phyloP scores from a whole-genome alignment of 2,329 filamentous ascomycete species.

The Beauveria scarabaeidicola region DNA sequence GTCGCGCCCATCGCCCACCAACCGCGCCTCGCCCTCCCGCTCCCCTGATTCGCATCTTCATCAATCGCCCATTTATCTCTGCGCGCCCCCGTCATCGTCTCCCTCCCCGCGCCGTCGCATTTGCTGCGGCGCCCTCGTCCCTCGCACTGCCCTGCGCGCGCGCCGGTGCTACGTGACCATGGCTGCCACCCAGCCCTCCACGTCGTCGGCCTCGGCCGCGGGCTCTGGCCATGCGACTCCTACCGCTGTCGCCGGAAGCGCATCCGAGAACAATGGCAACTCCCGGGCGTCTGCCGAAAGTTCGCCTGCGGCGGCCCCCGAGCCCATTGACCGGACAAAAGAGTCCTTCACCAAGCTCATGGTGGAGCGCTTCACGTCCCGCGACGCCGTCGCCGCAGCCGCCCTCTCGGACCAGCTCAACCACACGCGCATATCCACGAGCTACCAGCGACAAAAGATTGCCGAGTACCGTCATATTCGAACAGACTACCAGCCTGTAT shows the following conservation, averaged over 20 bases:
- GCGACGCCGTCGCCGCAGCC: constrained; percentile 46
- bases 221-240: constrained; percentile 25
- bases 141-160: constrained; percentile 9
- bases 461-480: constrained; percentile 60
- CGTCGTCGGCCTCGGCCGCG: constrained; percentile 24
- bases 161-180: constrained; percentile 28
- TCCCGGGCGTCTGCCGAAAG: constrained; percentile 8
- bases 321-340: constrained; percentile 42
- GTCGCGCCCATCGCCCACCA: constrained; percentile 7
- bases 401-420: constrained; percentile 43
- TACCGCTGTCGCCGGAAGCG: constrained; percentile 13
- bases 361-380: constrained; percentile 45
- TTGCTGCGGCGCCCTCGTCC: constrained; percentile 10
- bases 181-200: constrained; percentile 34
- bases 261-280: constrained; percentile 22
- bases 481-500: constrained; percentile 45
- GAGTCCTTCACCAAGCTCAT: constrained; percentile 46
- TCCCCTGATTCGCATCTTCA: neutral
- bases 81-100: neutral
- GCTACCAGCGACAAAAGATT: constrained; percentile 57
- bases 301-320: constrained; percentile 15
- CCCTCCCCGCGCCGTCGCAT: constrained; percentile 7
- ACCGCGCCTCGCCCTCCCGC: neutral
- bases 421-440: constrained; percentile 48
- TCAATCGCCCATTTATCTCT: neutral